Evolutionary conservation across 495 filamentous ascomycete genomes (phyloP).

Genomic region (Aspergillus ostianus): DNA sequence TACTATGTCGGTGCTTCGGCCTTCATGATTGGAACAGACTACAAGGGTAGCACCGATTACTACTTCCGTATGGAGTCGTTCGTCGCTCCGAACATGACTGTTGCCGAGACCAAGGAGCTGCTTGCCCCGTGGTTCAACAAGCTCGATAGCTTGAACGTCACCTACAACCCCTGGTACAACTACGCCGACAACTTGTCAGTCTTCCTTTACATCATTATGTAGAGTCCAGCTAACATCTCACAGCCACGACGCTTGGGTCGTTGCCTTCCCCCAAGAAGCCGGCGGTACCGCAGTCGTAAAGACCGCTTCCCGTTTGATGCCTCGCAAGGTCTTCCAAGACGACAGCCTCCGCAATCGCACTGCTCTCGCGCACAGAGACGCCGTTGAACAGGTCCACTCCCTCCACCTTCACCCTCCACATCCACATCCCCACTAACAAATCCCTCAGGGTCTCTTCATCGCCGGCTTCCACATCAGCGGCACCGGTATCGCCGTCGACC

Average conservation of each 20-base stretch:
- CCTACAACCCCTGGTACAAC: slow-evolving; percentile 45
- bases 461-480: slow-evolving; percentile 45
- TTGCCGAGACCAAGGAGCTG: slow-evolving; percentile 40
- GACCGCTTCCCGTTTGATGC: slow-evolving; percentile 52
- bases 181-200: slow-evolving; percentile 44
- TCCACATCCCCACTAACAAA: not conserved
- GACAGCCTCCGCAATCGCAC: slow-evolving; percentile 36
- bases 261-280: slow-evolving; percentile 47
- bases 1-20: slow-evolving; percentile 32
- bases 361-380: slow-evolving; percentile 43
- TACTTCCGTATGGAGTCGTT: slow-evolving; percentile 47
- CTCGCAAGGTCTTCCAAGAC: slow-evolving; percentile 44
- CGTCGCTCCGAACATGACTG: slow-evolving; percentile 50
- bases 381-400: slow-evolving; percentile 25
- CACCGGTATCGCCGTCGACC: slow-evolving; percentile 47
- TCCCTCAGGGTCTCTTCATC: slow-evolving; percentile 18
- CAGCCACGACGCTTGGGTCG: slow-evolving; percentile 42
- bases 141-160: slow-evolving; percentile 31
- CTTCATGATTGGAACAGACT: slow-evolving; percentile 13
- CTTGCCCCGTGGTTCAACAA: slow-evolving; percentile 47
- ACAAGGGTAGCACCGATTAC: slow-evolving; percentile 14
- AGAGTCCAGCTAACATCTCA: not conserved
- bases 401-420: not conserved
- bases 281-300: slow-evolving; percentile 39
- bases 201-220: not conserved